These are phyloP conservation scores for Xylaria bambusicola DNA, from an alignment of 495 filamentous ascomycete genomes.

Conservation along the genomic window DNA sequence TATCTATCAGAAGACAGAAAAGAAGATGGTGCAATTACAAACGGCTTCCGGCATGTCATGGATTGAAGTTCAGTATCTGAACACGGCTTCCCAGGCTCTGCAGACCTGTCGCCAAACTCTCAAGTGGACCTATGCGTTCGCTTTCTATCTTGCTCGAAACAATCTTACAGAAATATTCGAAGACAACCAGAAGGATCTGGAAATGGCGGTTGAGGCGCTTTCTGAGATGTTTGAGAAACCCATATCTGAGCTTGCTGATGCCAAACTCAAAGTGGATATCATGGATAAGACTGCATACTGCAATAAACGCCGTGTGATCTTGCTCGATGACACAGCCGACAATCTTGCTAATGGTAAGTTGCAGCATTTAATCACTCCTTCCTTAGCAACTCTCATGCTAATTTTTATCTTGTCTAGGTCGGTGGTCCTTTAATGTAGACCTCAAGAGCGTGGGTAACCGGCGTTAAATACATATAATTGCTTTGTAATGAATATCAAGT, in stretches of 20 bases:
- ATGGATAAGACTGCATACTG: conserved; percentile 98
- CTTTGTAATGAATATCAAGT: conserved; percentile 13
- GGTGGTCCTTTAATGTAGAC: conserved; percentile 52
- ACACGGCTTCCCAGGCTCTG: conserved; percentile 87
- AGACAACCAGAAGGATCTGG: conserved; percentile 96
- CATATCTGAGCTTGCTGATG: conserved; percentile 71
- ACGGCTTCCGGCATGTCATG: conserved; percentile 92
- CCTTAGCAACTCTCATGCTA: background rate
- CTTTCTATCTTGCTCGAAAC: conserved; percentile 92
- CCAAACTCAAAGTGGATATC: conserved; percentile 86
- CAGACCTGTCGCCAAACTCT: conserved; percentile 95
- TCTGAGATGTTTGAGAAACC: conserved; percentile 98
- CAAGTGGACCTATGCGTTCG: conserved; percentile 99
- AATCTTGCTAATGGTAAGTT: conserved; percentile 82
- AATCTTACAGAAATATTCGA: conserved; percentile 97
- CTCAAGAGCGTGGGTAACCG: conserved; percentile 26
- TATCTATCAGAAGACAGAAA: conserved; percentile 92
- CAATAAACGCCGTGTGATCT: conserved; percentile 84
- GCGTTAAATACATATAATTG: background rate
- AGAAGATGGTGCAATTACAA: conserved; percentile 97
- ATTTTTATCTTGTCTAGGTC: conserved; percentile 32
- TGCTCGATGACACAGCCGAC: conserved; percentile 87
- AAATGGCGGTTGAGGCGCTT: conserved; percentile 92
- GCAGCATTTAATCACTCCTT: too few relatives aligned
- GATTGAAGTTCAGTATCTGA: conserved; percentile 98